Conservation (phyloP, 2,329 filamentous ascomycete genomes). For the Tolypocladium amazonense region DNA sequence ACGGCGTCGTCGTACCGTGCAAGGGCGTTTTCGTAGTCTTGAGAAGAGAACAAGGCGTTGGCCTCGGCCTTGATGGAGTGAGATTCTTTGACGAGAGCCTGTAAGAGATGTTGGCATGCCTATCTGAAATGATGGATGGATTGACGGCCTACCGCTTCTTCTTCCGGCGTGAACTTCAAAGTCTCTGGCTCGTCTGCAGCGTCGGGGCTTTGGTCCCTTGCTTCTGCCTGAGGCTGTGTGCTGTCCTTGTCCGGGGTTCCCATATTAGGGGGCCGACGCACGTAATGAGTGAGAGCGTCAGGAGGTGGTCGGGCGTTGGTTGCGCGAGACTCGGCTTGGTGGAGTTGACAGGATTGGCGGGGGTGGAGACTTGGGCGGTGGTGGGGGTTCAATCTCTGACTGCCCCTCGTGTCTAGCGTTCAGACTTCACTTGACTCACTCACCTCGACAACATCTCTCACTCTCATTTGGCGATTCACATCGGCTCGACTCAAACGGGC, state of each 20-base stretch:
- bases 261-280: not conserved
- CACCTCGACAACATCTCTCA: not conserved
- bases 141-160: slow-evolving; percentile 37
- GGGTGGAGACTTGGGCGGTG: not conserved
- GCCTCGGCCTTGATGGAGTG: slow-evolving; percentile 63
- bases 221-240: not conserved
- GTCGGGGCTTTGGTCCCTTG: not conserved
- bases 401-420: not conserved
- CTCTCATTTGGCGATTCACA: not conserved
- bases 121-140: not conserved
- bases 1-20: slow-evolving; percentile 75
- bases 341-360: not conserved
- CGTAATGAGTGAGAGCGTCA: not conserved
- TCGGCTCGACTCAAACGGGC: not conserved
- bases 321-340: not conserved
- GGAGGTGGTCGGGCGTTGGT: not conserved
- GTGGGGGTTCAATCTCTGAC: not conserved
- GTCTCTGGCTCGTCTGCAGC: slow-evolving; percentile 12
- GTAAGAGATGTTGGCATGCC: not conserved
- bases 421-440: not conserved
- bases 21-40: slow-evolving; percentile 67
- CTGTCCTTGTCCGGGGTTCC: not conserved
- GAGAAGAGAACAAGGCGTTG: slow-evolving; percentile 66
- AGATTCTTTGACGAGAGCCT: slow-evolving; percentile 62
- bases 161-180: slow-evolving; percentile 38